Base-by-base conservation (phyloP, 306 rosid genomes). In the Ochetophila trinervis region DNA sequence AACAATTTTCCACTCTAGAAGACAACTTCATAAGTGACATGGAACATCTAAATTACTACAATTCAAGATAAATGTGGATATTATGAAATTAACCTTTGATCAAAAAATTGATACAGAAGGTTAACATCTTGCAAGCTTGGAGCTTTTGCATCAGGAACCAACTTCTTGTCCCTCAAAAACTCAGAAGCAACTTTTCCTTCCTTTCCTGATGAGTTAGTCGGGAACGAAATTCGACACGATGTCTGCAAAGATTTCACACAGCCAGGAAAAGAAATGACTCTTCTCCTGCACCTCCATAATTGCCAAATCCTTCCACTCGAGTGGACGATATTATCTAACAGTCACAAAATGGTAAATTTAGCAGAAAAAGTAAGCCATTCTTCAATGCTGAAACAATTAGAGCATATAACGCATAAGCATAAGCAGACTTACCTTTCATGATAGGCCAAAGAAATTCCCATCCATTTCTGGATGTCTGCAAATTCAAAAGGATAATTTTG, bases 131-230 rank as follows among this genome's bases (percentile, higher is more conserved):
- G 74, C 70, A 59, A 65, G 80, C 83, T 87, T 62, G 98, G 98
- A 75, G 98, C 95, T 69, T 91, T 89, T 5, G 98, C 87, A 69
- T 80, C 79, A 53, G 98, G 96, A 80, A 84, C 80, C 57, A 80
- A 63, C 71, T 83, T 86, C 84, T 76, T 92, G 45, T 83, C 80
- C 70, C 82, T 82, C n/a, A 63, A 53, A 57, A 62, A 64, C 65
- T 74, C 80, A 44, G 77, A 69, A 21, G 72, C 54, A 51, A 37
- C 20, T 9, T 75, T 87, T 67, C 60, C 82, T 52, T 63, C 81
- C 44, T 50, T 75, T 42, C 8, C 58, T 1, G 79, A 76, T 1
- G 71, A 67, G 55, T 78, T 78, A 53, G 87, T 81, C 17, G 91
- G 88, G 53, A 60, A 54, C 36, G 90, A 80, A 17, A 85, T 52